Percentiles rank a stretch among this genome's conserved stretches.
Conservation (phyloP, 352 stramenopile species). For the Thalassiosira livingstoniorum region DNA sequence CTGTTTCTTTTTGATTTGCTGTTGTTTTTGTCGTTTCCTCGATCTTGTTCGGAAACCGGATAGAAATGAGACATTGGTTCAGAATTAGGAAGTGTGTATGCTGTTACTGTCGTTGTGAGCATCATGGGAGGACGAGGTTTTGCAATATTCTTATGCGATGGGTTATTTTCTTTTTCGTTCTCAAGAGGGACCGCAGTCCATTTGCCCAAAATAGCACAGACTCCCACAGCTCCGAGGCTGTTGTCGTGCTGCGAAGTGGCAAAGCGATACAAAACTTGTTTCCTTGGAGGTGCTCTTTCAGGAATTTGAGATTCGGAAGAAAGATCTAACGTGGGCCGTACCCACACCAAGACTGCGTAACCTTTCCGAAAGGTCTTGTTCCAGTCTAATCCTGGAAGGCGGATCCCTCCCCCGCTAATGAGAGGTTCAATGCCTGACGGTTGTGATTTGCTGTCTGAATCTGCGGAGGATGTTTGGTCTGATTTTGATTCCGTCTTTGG, state of each 20-base stretch:
- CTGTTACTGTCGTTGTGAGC: slow-evolving; percentile 60
- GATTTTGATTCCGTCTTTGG: background rate
- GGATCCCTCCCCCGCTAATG: slow-evolving; percentile 52
- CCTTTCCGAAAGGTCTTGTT: slow-evolving; percentile 82
- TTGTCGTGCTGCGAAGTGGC: slow-evolving; percentile 60
- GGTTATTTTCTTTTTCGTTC: background rate
- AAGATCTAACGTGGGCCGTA: slow-evolving; percentile 65
- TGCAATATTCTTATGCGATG: background rate
- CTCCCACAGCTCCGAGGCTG: slow-evolving; percentile 28
- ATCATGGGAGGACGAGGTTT: slow-evolving; percentile 28
- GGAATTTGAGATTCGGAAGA: background rate
- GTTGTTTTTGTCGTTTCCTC: background rate
- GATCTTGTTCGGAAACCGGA: slow-evolving; percentile 1
- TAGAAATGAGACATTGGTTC: slow-evolving; percentile 58
- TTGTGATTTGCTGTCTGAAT: too few species aligned
- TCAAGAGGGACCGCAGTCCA: slow-evolving; percentile 47
- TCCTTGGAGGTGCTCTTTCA: slow-evolving; percentile 13
- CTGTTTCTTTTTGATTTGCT: background rate
- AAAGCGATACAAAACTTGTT: slow-evolving; percentile 78
- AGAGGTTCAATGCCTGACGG: slow-evolving; percentile 8
- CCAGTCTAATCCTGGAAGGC: slow-evolving; percentile 77
- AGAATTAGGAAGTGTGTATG: slow-evolving; percentile 61
- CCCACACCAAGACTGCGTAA: slow-evolving; percentile 82
- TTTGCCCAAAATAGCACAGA: slow-evolving; percentile 68
- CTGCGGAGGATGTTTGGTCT: background rate